Conservation (phyloP, 495 filamentous ascomycete genomes). For the Daldinia loculata region DNA sequence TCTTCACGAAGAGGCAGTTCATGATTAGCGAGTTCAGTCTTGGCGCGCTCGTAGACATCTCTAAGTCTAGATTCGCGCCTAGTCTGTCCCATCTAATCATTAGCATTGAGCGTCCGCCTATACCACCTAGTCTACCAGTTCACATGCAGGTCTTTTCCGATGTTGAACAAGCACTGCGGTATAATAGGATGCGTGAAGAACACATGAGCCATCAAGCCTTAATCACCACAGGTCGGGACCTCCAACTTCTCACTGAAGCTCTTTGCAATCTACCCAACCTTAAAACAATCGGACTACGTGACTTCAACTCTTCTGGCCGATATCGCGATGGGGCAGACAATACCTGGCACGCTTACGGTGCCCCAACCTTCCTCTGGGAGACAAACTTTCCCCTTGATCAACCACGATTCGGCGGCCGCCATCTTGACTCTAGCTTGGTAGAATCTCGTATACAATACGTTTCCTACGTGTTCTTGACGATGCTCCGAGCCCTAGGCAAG, state of each 20-base stretch:
- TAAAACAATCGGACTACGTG: constrained; percentile 58
- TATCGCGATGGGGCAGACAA: constrained; percentile 33
- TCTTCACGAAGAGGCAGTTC: constrained; percentile 66
- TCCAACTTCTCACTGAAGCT: constrained; percentile 60
- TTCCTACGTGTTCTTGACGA: constrained; percentile 36
- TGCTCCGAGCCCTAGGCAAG: constrained; percentile 48
- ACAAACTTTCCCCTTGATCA: constrained; percentile 15
- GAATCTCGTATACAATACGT: constrained; percentile 14
- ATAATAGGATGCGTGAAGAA: constrained; percentile 17
- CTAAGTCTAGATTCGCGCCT: constrained; percentile 54
- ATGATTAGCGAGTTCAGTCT: constrained; percentile 60
- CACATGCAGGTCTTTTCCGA: background rate
- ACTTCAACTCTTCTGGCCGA: constrained; percentile 48
- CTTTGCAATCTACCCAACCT: constrained; percentile 59
- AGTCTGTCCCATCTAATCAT: constrained; percentile 60
- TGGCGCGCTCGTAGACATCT: constrained; percentile 60
- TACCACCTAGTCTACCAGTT: background rate
- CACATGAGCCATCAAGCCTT: constrained; percentile 45
- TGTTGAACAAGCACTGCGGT: background rate
- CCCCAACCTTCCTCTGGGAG: constrained; percentile 31
- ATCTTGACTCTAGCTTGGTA: background rate
- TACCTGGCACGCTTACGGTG: constrained; percentile 48
- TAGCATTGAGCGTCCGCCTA: constrained; percentile 46
- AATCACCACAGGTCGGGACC: constrained; percentile 49
- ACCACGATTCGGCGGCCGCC: background rate